A percentile compares a stretch with the other conserved stretches of the same genome.
Conservation (phyloP, 2,329 filamentous ascomycete species). For the Fusarium papillatum region DNA sequence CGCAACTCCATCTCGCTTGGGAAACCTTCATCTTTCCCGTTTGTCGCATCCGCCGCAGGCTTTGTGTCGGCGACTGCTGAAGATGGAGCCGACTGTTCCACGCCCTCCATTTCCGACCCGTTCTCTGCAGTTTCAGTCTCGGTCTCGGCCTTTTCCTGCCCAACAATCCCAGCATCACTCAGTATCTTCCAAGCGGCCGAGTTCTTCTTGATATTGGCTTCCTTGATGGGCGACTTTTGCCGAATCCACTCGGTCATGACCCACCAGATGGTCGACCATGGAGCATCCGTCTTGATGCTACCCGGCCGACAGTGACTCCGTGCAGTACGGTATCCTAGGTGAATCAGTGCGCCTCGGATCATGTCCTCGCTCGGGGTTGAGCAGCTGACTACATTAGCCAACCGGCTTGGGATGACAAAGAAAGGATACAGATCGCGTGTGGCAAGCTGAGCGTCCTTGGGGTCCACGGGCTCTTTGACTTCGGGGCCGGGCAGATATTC, state of each 20-base stretch:
- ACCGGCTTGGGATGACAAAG: slow-evolving; percentile 82
- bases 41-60: slow-evolving; percentile 26
- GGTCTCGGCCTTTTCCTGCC: slow-evolving; percentile 47
- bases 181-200: slow-evolving; percentile 81
- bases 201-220: slow-evolving; percentile 76
- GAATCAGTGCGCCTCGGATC: slow-evolving; percentile 84
- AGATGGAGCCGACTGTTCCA: slow-evolving; percentile 43
- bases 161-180: slow-evolving; percentile 52
- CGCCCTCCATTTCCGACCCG: slow-evolving; percentile 56
- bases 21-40: slow-evolving; percentile 32
- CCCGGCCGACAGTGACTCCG: slow-evolving; percentile 92
- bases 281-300: slow-evolving; percentile 93
- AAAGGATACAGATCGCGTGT: slow-evolving; percentile 83
- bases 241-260: slow-evolving; percentile 93
- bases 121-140: slow-evolving; percentile 21
- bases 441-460: slow-evolving; percentile 67
- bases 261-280: slow-evolving; percentile 92
- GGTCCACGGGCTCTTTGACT: slow-evolving; percentile 52
- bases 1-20: slow-evolving; percentile 58
- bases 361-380: slow-evolving; percentile 83
- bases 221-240: slow-evolving; percentile 84
- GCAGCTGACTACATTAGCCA: slow-evolving; percentile 85
- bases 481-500: slow-evolving; percentile 66
- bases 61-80: slow-evolving; percentile 2
- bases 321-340: slow-evolving; percentile 85